Base-by-base conservation (phyloP, 1,139 yeast species). In the Sugiyamaella novakii region DNA sequence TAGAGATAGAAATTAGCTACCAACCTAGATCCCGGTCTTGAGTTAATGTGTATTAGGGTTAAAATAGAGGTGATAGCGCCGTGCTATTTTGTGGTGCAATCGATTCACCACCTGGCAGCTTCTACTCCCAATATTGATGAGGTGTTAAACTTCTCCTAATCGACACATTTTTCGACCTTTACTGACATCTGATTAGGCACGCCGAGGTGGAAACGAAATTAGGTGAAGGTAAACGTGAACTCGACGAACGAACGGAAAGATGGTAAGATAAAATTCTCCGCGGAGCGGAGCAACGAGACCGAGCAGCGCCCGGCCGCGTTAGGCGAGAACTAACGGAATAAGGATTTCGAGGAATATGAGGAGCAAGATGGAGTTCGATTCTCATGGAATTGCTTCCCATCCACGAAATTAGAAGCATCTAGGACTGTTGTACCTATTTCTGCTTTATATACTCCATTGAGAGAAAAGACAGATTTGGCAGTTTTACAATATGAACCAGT, bases 351-450 rank as follows among this genome's bases (percentile, higher is more conserved):
- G 68, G 79, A 80, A 39, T 78, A 80, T 61, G 98, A 92, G 69
- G 98, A 92, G 65, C 69, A 71, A 51, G 95, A 91, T 65, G 98
- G 98, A 49, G 82, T 89, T 43, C 81, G 98, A 59, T 80, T 87
- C 67, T 79, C 96, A 19, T 92, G 98, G 96, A 91, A 87, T 67
- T 79, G 81, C 43, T 75, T 92, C 48, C 98, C 98, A 28, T 83
- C 88, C 46, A 87, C 96, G 48, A 84, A 89, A 62, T 80, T 82
- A 46, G 99, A 92, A 70, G 95, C 97, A 15, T 83, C 83, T 60
- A 87, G 94, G 59, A 85, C 91, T 61, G 96, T 92, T 19, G 94
- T 92, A 33, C 98, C 99, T 14, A 84, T 94, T 28, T 96, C 98
- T 34, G 87, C 96, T 52, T 73, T 92, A 57, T 92, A 91, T 74